These are phyloP conservation scores for Fraxinus platypoda DNA, from an alignment of 305 asterid genomes.

Conservation along the genomic window DNA sequence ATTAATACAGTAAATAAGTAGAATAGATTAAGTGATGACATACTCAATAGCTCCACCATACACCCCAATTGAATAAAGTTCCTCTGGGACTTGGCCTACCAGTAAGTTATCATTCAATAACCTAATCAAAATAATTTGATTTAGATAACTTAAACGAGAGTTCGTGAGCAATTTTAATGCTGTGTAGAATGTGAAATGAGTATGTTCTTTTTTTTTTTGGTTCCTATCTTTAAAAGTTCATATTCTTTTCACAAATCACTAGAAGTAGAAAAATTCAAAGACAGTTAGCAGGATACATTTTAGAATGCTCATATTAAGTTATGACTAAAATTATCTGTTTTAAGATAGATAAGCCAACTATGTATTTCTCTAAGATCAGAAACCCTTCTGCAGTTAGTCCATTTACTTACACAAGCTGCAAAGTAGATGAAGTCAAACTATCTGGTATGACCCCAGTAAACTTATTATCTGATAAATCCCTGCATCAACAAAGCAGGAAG, in stretches of 20 bases:
- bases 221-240: not conserved
- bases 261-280: not conserved
- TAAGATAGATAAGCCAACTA: not conserved
- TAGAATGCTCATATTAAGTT: not conserved
- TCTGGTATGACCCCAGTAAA: slow-evolving; percentile 82
- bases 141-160: not conserved
- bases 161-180: not conserved
- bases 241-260: not conserved
- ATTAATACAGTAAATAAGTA: not conserved
- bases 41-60: slow-evolving; percentile 97
- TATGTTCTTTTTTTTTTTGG: no score
- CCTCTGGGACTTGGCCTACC: slow-evolving; percentile 81
- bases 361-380: not conserved
- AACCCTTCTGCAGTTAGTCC: not conserved
- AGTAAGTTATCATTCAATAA: slow-evolving; percentile 64
- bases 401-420: slow-evolving; percentile 82
- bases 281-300: not conserved
- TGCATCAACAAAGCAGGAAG: slow-evolving; percentile 36
- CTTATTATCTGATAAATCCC: slow-evolving; percentile 87
- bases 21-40: slow-evolving; percentile 29
- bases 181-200: not conserved
- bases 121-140: slow-evolving; percentile 37
- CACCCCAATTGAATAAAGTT: slow-evolving; percentile 83
- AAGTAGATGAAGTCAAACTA: slow-evolving; percentile 63
- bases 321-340: not conserved